Evolutionary conservation across 306 rosid species (phyloP).

Genomic region (Vigna unguiculata): DNA sequence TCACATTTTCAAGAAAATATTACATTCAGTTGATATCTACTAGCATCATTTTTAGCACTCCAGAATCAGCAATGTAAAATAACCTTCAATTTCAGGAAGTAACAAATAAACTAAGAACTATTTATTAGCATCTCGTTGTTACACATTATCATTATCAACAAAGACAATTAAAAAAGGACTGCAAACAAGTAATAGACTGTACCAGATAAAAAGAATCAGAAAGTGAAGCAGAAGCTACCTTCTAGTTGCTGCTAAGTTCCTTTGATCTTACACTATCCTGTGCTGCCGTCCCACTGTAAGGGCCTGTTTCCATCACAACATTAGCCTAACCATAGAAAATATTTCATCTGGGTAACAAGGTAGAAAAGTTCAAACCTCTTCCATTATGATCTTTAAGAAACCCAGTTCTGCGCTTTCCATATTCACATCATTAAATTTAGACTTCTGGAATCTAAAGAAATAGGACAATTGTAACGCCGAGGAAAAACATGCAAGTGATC

Average conservation of each 20-base stretch:
- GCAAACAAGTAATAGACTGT: constrained; percentile 23
- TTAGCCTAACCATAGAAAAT: constrained; percentile 41
- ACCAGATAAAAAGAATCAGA: not conserved
- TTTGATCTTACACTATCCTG: constrained; percentile 47
- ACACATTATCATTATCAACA: constrained; percentile 1
- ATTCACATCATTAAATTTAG: constrained; percentile 60
- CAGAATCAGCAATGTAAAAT: constrained; percentile 19
- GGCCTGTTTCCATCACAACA: constrained; percentile 58
- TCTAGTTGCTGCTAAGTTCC: constrained; percentile 56
- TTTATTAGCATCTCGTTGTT: not conserved
- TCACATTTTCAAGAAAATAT: constrained; percentile 9
- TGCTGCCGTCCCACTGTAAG: constrained; percentile 51
- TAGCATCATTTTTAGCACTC: not conserved
- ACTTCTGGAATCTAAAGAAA: constrained; percentile 72
- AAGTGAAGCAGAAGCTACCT: constrained; percentile 60
- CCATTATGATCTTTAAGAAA: constrained; percentile 52
- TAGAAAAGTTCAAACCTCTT: constrained; percentile 65
- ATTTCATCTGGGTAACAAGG: constrained; percentile 28
- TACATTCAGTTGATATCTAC: constrained; percentile 6
- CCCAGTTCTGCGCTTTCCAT: constrained; percentile 56
- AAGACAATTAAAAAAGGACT: constrained; percentile 7
- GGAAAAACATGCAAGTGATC: constrained; percentile 24
- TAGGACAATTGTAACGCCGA: constrained; percentile 32
- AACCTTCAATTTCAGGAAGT: not conserved
- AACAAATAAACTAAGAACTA: not conserved